phyloP scores from a whole-genome alignment of 164 flowering plant genomes.

The Warburgia ugandensis region DNA sequence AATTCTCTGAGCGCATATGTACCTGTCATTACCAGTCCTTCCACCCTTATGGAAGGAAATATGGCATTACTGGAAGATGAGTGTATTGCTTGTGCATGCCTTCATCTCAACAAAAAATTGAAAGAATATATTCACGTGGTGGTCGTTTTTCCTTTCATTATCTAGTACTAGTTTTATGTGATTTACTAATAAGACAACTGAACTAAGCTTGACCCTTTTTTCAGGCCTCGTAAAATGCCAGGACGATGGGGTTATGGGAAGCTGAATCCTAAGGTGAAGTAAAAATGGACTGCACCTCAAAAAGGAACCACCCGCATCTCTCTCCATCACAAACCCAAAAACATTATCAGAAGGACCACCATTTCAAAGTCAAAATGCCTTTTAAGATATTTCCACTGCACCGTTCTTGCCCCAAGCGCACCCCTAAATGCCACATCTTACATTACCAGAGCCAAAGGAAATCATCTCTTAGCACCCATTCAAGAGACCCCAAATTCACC shows the following conservation, averaged over 20 bases:
- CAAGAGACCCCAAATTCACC: background rate
- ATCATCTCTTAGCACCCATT: background rate
- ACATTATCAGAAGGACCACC: background rate
- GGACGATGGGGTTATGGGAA: background rate
- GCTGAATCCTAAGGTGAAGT: background rate
- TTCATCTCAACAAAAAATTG: too few species aligned
- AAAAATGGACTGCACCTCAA: background rate
- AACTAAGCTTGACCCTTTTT: too few species aligned
- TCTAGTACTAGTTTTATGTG: too few species aligned
- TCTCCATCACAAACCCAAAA: background rate
- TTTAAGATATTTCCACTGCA: background rate
- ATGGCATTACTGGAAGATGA: too few species aligned
- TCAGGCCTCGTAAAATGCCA: too few species aligned
- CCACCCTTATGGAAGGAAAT: too few species aligned
- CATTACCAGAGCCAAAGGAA: conserved; percentile 2
- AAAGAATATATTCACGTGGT: too few species aligned
- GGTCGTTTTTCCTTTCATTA: too few species aligned
- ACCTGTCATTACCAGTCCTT: too few species aligned
- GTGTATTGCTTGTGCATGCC: too few species aligned
- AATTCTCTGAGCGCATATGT: too few species aligned
- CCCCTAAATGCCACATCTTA: conserved; percentile 11
- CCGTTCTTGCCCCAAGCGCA: conserved; percentile 3
- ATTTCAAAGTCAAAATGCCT: background rate
- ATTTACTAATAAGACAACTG: too few species aligned
- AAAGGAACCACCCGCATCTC: background rate